Conservation (phyloP, 495 filamentous ascomycete genomes). For the Mycothermus thermophilus region DNA sequence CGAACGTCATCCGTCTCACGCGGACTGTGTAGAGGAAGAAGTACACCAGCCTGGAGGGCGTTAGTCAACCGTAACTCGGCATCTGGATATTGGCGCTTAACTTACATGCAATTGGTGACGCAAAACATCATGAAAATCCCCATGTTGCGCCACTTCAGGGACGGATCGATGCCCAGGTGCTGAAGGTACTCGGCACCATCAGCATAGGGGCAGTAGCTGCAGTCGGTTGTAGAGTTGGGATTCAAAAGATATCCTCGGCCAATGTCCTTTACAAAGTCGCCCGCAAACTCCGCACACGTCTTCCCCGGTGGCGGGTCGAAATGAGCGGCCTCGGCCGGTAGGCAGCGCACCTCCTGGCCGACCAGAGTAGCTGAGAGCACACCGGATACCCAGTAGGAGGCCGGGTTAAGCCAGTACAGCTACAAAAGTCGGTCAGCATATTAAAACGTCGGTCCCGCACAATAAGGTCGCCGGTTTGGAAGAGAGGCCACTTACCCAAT, state of each 20-base stretch:
- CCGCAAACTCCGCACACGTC: conserved; percentile 49
- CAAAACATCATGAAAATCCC: conserved; percentile 69
- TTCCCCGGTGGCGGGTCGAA: conserved; percentile 51
- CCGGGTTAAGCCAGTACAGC: conserved; percentile 58
- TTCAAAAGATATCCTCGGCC: conserved; percentile 46
- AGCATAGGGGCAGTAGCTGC: conserved; percentile 62
- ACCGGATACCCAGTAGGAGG: conserved; percentile 60
- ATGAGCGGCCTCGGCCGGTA: conserved; percentile 43
- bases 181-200: conserved; percentile 53
- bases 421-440: conserved; percentile 1
- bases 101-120: conserved; percentile 53
- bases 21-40: conserved; percentile 74
- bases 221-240: conserved; percentile 40
- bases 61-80: background rate
- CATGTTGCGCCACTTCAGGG: conserved; percentile 56
- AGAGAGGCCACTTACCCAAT: conserved; percentile 39
- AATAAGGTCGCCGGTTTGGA: background rate
- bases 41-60: conserved; percentile 44
- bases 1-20: conserved; percentile 60
- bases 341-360: conserved; percentile 42
- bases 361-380: conserved; percentile 50
- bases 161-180: conserved; percentile 49
- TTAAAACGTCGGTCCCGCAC: background rate
- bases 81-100: background rate
- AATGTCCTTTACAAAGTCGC: conserved; percentile 34